These are phyloP conservation scores for Penicillium freii DNA, from an alignment of 2,329 filamentous ascomycete species.

Conservation along the genomic window DNA sequence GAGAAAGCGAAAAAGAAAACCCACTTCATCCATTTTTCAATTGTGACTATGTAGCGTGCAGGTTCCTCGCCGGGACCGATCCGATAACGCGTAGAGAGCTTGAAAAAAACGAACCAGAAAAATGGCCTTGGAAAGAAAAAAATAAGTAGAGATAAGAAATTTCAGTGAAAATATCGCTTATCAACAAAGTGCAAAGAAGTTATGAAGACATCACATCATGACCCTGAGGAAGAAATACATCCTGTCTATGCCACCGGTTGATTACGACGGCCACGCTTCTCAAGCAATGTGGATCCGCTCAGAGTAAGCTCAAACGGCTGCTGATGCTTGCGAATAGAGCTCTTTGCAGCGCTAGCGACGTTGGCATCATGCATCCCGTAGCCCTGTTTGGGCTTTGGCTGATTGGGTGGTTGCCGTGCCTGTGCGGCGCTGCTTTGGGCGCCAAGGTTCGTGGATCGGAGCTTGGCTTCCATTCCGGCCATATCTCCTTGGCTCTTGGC, in stretches of 20 bases:
- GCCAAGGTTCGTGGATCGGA: slow-evolving; percentile 76
- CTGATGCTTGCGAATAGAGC: slow-evolving; percentile 72
- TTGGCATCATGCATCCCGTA: slow-evolving; percentile 87
- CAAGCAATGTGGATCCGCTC: slow-evolving; percentile 84
- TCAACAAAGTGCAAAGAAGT: slow-evolving; percentile 7
- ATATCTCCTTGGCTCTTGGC: slow-evolving; percentile 62
- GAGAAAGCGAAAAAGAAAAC: slow-evolving; percentile 11
- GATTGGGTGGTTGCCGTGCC: slow-evolving; percentile 56
- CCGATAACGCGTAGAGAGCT: slow-evolving; percentile 6
- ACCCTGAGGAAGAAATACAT: not conserved
- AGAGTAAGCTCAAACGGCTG: slow-evolving; percentile 89
- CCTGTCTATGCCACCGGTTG: slow-evolving; percentile 29
- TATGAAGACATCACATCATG: slow-evolving; percentile 11
- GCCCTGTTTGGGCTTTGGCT: slow-evolving; percentile 55
- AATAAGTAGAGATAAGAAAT: slow-evolving; percentile 3
- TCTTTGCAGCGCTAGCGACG: slow-evolving; percentile 78
- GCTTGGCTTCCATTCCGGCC: slow-evolving; percentile 76
- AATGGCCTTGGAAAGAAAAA: not conserved
- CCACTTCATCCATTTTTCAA: slow-evolving; percentile 5
- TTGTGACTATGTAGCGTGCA: slow-evolving; percentile 11
- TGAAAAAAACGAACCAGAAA: not conserved
- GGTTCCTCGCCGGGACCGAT: slow-evolving; percentile 8
- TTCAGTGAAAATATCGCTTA: slow-evolving; percentile 14
- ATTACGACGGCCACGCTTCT: slow-evolving; percentile 57
- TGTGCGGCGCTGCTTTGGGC: slow-evolving; percentile 61